Conservation (phyloP, 202 grass and related monocot species). For the Elaeis oleifera region DNA sequence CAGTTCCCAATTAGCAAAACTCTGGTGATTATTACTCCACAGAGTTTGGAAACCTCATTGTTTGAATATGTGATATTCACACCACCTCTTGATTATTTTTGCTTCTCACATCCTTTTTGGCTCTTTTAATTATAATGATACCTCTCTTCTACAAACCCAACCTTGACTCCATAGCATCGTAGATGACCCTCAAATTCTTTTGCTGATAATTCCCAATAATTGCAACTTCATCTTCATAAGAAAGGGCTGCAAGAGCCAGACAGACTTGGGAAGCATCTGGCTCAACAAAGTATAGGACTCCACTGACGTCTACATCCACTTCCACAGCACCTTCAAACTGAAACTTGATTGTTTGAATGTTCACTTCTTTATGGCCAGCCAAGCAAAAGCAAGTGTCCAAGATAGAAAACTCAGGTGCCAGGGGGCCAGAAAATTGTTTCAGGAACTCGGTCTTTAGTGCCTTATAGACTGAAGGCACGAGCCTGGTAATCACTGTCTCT, state of each 20-base stretch:
- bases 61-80: no score
- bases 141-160: constrained; percentile 49
- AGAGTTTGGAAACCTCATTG: no score
- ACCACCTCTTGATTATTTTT: no score
- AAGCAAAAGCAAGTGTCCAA: constrained; percentile 58
- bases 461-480: constrained; percentile 38
- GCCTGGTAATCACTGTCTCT: constrained; percentile 49
- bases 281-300: constrained; percentile 48
- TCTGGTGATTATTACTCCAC: no score
- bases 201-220: constrained; percentile 76
- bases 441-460: constrained; percentile 28
- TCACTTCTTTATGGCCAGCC: constrained; percentile 39
- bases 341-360: constrained; percentile 40
- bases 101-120: background rate
- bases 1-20: no score
- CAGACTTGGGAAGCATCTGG: constrained; percentile 48
- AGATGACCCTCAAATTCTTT: constrained; percentile 55
- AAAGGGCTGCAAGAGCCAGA: constrained; percentile 39
- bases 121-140: constrained; percentile 41
- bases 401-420: constrained; percentile 33
- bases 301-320: constrained; percentile 46
- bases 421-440: constrained; percentile 32
- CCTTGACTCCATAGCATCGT: constrained; percentile 19
- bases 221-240: constrained; percentile 39
- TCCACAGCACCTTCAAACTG: constrained; percentile 37